Base-by-base conservation (phyloP, 2,329 filamentous ascomycete genomes). In the Stagonosporopsis vannaccii region DNA sequence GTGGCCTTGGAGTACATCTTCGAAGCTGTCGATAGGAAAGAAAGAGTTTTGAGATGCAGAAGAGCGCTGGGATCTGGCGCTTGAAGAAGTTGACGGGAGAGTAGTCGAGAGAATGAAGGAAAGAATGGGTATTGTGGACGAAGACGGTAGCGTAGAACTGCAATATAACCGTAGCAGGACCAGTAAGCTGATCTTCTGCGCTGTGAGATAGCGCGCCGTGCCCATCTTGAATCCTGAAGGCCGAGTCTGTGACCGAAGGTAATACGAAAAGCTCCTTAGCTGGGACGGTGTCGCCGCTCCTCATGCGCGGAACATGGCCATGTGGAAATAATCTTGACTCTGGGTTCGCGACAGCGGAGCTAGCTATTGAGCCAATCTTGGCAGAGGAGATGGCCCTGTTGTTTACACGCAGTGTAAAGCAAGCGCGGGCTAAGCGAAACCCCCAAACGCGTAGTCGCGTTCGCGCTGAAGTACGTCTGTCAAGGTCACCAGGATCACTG, bases 121-220 rank as follows among this genome's bases (percentile, higher is more conserved):
- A 19, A 97, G 83, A 28, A 96, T 82, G 13, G 90, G 84, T 39
- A 94, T 84, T 22, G 88, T 87, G n/a, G 89, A 87, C 45, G 85
- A 82, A 58, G 84, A 87, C 2, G 90, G 88, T 15, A 93, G 83
- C 2, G 83, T 80, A 20, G 87, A 87, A 62, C 90, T 87, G 33
- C 86, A 86, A 76, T 99, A 98, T 50, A 97, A 82, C 67, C 92
- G 86, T 48, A 95, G 84, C 49, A 99, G 84, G 51, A 87, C 86
- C 51, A 98, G 84, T 22, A 97, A 83, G 69, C 90, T 89, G 64
- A 98, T 85, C 73, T 95, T 96, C 65, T 91, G 88, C 12, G 94
- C 91, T n/a, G 91, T 96, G 41, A 98, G 83, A 75, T 90, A 96
- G 54, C 90, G 89, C 67, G 89, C 85, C 89, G 94, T 96, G 48